A percentile compares a stretch with the other conserved stretches of the same genome.
These are phyloP conservation scores for Helianthus annuus DNA, from an alignment of 129 eudicot species.

Conservation along the genomic window DNA sequence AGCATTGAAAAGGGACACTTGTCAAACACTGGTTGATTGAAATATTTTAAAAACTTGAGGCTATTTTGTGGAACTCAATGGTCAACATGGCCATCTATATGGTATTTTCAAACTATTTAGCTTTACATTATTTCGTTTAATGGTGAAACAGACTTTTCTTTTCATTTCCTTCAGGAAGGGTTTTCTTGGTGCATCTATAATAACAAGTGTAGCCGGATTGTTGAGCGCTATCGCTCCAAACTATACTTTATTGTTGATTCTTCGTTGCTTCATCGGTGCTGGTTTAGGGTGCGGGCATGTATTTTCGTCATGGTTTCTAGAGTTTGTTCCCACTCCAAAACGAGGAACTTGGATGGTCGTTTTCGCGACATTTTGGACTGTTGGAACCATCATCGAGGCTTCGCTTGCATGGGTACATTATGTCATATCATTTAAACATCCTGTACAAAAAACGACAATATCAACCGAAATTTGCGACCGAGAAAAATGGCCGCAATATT, in stretches of 20 bases:
- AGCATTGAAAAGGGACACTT: too few relatives aligned
- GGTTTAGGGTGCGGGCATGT: constrained; percentile 65
- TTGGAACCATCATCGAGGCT: constrained; percentile 65
- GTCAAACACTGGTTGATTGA: too few relatives aligned
- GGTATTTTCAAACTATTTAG: too few relatives aligned
- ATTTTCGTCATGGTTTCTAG: constrained; percentile 62
- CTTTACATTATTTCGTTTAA: background rate
- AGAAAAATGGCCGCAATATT: too few relatives aligned
- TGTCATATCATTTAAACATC: background rate
- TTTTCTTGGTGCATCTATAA: constrained; percentile 48
- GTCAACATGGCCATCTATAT: too few relatives aligned
- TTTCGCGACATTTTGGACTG: constrained; percentile 62
- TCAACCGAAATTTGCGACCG: too few relatives aligned
- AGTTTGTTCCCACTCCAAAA: constrained; percentile 58
- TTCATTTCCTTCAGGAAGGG: constrained; percentile 41
- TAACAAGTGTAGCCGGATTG: constrained; percentile 51
- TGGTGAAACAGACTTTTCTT: background rate
- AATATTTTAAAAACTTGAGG: too few relatives aligned
- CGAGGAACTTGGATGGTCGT: constrained; percentile 75
- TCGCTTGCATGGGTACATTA: constrained; percentile 65
- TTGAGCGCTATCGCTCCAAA: constrained; percentile 62
- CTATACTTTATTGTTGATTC: constrained; percentile 39
- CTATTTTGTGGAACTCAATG: too few relatives aligned
- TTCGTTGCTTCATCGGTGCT: constrained; percentile 53
- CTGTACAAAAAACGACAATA: too few relatives aligned